A percentile compares a stretch with the other conserved stretches of the same genome.
These are phyloP conservation scores for Aspergillus piperis DNA, from an alignment of 2,329 filamentous ascomycete species.

Conservation along the genomic window DNA sequence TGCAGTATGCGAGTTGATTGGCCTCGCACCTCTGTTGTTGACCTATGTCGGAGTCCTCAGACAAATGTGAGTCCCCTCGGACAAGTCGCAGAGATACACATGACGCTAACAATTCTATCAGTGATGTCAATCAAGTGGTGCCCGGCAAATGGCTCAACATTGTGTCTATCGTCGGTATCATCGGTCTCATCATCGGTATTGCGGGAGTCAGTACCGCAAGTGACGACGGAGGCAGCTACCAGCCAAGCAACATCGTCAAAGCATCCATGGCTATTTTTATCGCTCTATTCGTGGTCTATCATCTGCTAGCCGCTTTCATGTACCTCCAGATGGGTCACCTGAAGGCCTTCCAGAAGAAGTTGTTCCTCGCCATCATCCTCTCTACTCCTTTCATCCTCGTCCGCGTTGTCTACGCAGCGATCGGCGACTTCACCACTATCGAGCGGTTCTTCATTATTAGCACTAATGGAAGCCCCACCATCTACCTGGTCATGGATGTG, in stretches of 20 bases:
- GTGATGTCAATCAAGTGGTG: conserved; percentile 18
- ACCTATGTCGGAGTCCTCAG: conserved; percentile 30
- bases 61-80: conserved; percentile 29
- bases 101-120: not conserved
- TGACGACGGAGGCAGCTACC: conserved; percentile 2
- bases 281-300: conserved; percentile 23
- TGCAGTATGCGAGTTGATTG: conserved; percentile 32
- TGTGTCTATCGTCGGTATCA: conserved; percentile 17
- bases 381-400: conserved; percentile 31
- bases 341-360: conserved; percentile 25
- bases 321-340: conserved; percentile 15
- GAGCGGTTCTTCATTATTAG: conserved; percentile 7
- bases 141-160: conserved; percentile 14
- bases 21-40: conserved; percentile 31
- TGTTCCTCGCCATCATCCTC: conserved; percentile 29
- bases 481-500: conserved; percentile 35
- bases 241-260: conserved; percentile 18
- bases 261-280: conserved; percentile 29
- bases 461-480: conserved; percentile 24
- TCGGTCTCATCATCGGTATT: conserved; percentile 30
- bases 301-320: conserved; percentile 17
- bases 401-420: conserved; percentile 29
- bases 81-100: not conserved
- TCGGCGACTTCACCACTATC: conserved; percentile 22
- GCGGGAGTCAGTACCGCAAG: conserved; percentile 21